A percentile compares a stretch with the other conserved stretches of the same genome.
Evolutionary conservation across 2,329 filamentous ascomycete species (phyloP).

Genomic region (Didymella glomerata): DNA sequence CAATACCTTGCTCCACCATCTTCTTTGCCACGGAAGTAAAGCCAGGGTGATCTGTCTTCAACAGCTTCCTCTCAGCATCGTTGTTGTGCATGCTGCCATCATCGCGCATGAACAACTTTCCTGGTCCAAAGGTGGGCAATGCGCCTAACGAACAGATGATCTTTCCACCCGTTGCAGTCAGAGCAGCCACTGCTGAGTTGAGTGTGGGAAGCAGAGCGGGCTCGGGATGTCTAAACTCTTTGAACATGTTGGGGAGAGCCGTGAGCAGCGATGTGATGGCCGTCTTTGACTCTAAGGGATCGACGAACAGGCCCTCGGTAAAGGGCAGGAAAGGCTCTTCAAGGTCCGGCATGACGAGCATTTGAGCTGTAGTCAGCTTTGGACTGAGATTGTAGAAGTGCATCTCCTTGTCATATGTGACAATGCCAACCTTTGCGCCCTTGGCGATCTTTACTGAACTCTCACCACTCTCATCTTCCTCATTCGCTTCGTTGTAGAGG

Average conservation of each 20-base stretch:
- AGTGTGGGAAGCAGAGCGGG: conserved; percentile 85
- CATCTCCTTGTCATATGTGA: conserved; percentile 95
- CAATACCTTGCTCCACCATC: conserved; percentile 86
- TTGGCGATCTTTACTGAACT: conserved; percentile 69
- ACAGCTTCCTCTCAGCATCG: conserved; percentile 90
- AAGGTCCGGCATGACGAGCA: conserved; percentile 98
- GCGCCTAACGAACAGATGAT: conserved; percentile 86
- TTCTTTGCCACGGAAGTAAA: conserved; percentile 89
- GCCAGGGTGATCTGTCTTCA: conserved; percentile 85
- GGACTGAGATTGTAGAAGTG: conserved; percentile 96
- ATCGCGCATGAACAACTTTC: conserved; percentile 83
- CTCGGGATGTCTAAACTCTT: conserved; percentile 87
- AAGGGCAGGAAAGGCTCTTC: conserved; percentile 96
- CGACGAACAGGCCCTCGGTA: conserved; percentile 90
- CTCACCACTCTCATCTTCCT: conserved; percentile 59
- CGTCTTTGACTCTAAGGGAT: conserved; percentile 86
- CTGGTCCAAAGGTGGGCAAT: conserved; percentile 92
- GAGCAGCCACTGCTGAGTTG: conserved; percentile 81
- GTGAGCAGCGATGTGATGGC: conserved; percentile 89
- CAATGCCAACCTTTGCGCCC: conserved; percentile 89
- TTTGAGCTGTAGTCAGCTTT: conserved; percentile 84
- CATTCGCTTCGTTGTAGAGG: conserved; percentile 73
- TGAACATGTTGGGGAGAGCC: conserved; percentile 85
- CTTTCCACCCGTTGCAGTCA: conserved; percentile 89
- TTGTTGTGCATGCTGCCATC: conserved; percentile 81